Evolutionary conservation across 768 basidiomycete species (phyloP), one percentile per base, ranked within the genome.

Genomic region (Mycena galopus): DNA sequence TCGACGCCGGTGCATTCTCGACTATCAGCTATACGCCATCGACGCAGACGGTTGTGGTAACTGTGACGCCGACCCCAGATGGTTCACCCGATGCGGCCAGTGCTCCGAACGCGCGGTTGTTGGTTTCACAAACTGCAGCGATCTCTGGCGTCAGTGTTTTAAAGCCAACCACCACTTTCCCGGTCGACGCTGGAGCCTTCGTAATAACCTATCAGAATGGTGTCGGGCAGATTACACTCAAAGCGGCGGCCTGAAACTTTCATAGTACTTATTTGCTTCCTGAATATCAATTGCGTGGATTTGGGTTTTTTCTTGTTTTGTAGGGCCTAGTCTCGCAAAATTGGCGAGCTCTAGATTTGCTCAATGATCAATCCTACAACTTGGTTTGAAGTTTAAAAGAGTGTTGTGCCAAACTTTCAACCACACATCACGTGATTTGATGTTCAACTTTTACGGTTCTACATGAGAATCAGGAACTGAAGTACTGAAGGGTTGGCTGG

Each of bases 1-100:
- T 89, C 50, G 88, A 89, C 68, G 86, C 89, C 21, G 89, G 89
- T 0, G 86, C 87, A 25, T 89, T 90, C 75, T 82, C 84, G 19
- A 75, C 78, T 12, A 76, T 88, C 56, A 82, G 76, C 25, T 86
- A 84, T 72, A 81, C 88, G 60, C 84, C 86, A 14, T 74, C 76
- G 17, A 79, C 79, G 37, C 76, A 78, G 50, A 81, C 81, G 2
- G 84, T 88, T n/a, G 78, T 78, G 21, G 70, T 88, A 39, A 85
- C 85, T 1, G 83, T 89, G 59, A 76, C 81, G 0, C 79, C 86
- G 35, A 78, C 80, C 6, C 82, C 86, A 25, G 81, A 83, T 37
- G 86, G 85, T 30, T 80, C 81, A 1, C 71, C 79, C 6, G 76
- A 71, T 32, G 88, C 87, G 27, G 88, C 89, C 3, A 77, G 79